Conservation (phyloP, 768 basidiomycete genomes). For the Mycena polygramma region DNA sequence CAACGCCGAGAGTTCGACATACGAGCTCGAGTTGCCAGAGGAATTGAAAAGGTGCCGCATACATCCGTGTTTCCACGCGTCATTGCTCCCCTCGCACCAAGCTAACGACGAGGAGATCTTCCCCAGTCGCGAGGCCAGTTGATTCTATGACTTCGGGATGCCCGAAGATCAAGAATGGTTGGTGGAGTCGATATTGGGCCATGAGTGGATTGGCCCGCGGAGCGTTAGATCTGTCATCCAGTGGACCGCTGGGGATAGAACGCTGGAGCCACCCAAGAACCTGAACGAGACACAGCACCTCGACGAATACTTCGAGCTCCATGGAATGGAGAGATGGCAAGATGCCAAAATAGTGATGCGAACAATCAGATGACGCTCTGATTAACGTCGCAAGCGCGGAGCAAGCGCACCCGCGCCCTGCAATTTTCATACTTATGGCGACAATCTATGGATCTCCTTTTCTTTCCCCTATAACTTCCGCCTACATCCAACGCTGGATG, state of each 20-base stretch:
- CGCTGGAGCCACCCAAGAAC: constrained; percentile 45
- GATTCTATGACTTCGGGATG: constrained; percentile 52
- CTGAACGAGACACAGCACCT: constrained; percentile 32
- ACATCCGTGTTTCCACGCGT: constrained; percentile 52
- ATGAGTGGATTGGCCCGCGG: not conserved
- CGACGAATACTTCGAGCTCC: not conserved
- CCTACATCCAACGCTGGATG: too few species aligned
- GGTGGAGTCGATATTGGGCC: constrained; percentile 48
- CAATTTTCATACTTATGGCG: too few species aligned
- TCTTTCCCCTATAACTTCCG: too few species aligned
- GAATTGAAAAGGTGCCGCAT: constrained; percentile 43
- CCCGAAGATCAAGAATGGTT: constrained; percentile 51
- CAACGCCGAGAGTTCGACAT: too few species aligned
- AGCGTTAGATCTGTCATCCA: constrained; percentile 42
- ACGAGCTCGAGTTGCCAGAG: too few species aligned
- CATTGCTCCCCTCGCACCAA: constrained; percentile 38
- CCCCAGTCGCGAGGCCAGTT: constrained; percentile 34
- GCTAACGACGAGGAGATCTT: too few species aligned
- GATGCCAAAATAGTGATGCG: not conserved
- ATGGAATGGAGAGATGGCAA: not conserved
- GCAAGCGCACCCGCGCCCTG: too few species aligned
- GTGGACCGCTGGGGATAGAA: constrained; percentile 49
- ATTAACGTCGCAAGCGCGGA: too few species aligned
- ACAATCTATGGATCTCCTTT: too few species aligned
- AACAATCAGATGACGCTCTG: not conserved